A percentile compares a stretch with the other conserved stretches of the same genome.
phyloP scores from a whole-genome alignment of 306 rosid genomes.

The Medicago arabica region DNA sequence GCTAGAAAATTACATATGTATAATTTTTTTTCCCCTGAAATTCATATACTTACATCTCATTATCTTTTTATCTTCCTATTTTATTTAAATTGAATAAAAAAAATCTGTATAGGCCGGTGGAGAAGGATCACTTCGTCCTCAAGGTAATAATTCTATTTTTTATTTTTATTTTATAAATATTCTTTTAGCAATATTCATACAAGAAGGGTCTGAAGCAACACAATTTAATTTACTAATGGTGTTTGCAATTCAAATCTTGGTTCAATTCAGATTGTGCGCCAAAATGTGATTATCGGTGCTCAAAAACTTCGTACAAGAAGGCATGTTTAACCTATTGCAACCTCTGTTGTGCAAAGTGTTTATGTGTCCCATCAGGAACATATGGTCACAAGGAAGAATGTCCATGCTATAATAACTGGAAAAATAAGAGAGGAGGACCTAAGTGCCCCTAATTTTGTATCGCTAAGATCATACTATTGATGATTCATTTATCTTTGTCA shows the following conservation, averaged over 20 bases:
- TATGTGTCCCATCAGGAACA: constrained; percentile 20
- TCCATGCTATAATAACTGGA: not conserved
- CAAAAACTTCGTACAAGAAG: not conserved
- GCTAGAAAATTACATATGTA: not conserved
- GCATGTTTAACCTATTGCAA: constrained; percentile 28
- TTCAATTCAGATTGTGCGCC: not conserved
- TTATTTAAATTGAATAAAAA: not conserved
- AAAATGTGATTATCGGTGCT: constrained; percentile 20
- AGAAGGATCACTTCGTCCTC: constrained; percentile 3
- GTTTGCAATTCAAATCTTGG: too few relatives aligned
- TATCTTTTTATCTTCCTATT: not conserved
- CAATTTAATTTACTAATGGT: not conserved
- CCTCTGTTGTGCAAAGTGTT: constrained; percentile 5
- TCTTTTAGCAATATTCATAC: not conserved
- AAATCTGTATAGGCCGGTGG: constrained; percentile 32
- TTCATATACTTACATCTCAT: not conserved
- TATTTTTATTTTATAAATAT: too few relatives aligned
- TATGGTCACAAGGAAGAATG: constrained; percentile 19
- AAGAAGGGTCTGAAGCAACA: not conserved
- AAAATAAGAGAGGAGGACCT: not conserved
- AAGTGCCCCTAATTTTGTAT: constrained; percentile 6
- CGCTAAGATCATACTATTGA: not conserved
- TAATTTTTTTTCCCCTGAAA: not conserved
- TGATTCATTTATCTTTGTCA: not conserved
- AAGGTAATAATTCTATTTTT: not conserved